Base-by-base conservation (phyloP, 768 basidiomycete species). In the Strobilomyces dryophilus region DNA sequence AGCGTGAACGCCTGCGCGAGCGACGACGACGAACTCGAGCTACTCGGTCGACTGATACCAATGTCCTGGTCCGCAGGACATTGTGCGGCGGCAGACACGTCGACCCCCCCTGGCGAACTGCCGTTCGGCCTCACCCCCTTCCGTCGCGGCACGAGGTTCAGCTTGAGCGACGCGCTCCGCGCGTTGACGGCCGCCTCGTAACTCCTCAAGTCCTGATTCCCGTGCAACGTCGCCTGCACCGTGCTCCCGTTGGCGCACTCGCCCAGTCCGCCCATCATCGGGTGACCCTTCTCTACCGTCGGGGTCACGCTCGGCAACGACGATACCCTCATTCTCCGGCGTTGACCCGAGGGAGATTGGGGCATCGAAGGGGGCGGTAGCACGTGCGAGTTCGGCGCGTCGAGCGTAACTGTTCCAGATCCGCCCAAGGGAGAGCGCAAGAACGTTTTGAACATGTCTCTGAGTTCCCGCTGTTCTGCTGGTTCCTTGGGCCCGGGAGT, bases 181-280 rank as follows among this genome's bases (percentile, higher is more conserved):
- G 88, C 87, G 49, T 88, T 68, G 15, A 90, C 82, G 5, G 89
- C 89, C 39, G 85, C 85, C 63, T 89, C 85, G 53, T 91, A 91
- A 52, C 80, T 79, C 53, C 78, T 73, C 55, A 91, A 57, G 59
- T 90, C 88, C 14, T 91, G 62, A 36, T 73, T 71, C 8, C 64
- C 76, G 48, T 80, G 76, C 40, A 74, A 49, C 27, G 76, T 78
- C 49, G 73, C 70, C 18, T 75, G 70, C 66, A 68, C 64, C 39
- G 66, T 1, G 4, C 27, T 45, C 20, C 27, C 74, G 55, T 66
- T 61, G 52, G 41, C 50, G 18, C 49, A 58, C 52, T 61, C 47
- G 49, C 62, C 55, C n/a, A 66, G 60, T 14, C 39, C 55, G 14
- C 24, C 15, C 53, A 57, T 53, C 49, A 58, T 39, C 14, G 64